These are phyloP conservation scores for Triticum dicoccoides DNA, from an alignment of 176 grass and related monocot species.

Conservation along the genomic window DNA sequence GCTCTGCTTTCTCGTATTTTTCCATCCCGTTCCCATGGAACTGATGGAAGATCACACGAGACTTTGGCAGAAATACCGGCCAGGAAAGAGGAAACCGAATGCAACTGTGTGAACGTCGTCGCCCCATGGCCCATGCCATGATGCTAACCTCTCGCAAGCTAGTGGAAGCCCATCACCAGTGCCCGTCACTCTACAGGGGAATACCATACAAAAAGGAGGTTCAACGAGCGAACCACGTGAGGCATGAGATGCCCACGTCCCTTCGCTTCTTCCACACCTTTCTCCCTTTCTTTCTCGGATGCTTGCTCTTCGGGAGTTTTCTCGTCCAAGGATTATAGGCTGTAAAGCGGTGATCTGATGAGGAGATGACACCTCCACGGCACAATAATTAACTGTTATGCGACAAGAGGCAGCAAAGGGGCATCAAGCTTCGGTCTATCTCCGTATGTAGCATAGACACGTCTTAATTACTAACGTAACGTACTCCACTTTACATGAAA, in stretches of 20 bases:
- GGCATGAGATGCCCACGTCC: conserved; percentile 23
- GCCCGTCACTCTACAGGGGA: background rate
- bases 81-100: background rate
- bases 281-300: background rate
- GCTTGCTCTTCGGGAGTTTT: background rate
- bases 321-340: background rate
- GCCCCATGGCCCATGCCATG: background rate
- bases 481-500: no score
- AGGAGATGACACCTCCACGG: background rate
- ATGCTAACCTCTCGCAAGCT: background rate
- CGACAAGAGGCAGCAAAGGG: background rate
- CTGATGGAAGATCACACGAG: background rate
- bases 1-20: background rate
- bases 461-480: no score
- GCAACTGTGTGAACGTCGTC: background rate
- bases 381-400: background rate
- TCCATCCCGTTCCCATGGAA: background rate
- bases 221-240: background rate
- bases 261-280: background rate
- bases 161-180: background rate
- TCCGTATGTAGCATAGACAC: no score
- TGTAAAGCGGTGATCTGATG: background rate
- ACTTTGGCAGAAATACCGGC: no score
- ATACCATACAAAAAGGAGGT: background rate
- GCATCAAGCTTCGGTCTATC: background rate